A percentile compares a stretch with the other conserved stretches of the same genome.
phyloP scores from a whole-genome alignment of 306 rosid genomes.

The Prunus persica region Prunus_persica_NCBIv2 NC_034009.1:5108001-5108500 shows the following conservation, averaged over 20 bases:
- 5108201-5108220: neutral
- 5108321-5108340: neutral
- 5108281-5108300: neutral
- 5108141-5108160: neutral
- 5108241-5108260: neutral
- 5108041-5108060: neutral
- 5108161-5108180: neutral
- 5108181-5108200: neutral
- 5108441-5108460: neutral
- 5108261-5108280: neutral
- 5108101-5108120: neutral
- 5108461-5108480: neutral
- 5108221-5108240: neutral
- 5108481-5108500: neutral
- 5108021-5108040: neutral
- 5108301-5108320: neutral
- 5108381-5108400: neutral
- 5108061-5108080: neutral
- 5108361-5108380: neutral
- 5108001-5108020: constrained; percentile 3
- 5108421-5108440: neutral
- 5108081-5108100: neutral
- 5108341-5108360: neutral
- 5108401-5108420: neutral
- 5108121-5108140: neutral